Evolutionary conservation across 2,329 filamentous ascomycete genomes (phyloP), one percentile per base, ranked within the genome.

Genomic region (Calonectria fujianensis): DNA sequence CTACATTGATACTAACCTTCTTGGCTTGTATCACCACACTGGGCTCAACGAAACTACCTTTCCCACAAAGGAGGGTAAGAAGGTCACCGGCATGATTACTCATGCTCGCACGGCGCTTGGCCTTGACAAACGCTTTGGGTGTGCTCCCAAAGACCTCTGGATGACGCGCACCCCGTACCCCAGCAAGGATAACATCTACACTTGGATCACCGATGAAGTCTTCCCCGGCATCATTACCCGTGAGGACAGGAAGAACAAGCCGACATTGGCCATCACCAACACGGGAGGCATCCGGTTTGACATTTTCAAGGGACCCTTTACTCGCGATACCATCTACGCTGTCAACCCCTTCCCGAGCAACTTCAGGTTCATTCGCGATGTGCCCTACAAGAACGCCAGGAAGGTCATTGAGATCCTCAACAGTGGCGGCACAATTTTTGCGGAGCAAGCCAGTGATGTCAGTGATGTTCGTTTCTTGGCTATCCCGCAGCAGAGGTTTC

Each of bases 1-100:
- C 74, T 98, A 98, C 85, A 96, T 98, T 75, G 96, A 98, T 85
- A 98, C 96, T 86, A 98, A 98, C 79, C 88, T 98, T 0, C 94
- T 92, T 75, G 97, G 96, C 1, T 90, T 97, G 74, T 90, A 96
- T 80, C 91, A 97, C 80, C 96, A 98, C 83, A 95, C 94, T 3
- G 91, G 91, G 0, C 91, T 94, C 37, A 93, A 96, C 79, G 88
- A 90, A 20, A 88, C 91, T 0, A 94, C 92, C 0, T 98, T 98
- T 82, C 89, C 91, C 1, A 98, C 96, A 0, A 87, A 93, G 18
- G 89, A 93, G 61, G 96, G 96, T 24, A 90, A 88, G 67, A 93
- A 94, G 70, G 93, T 96, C 16, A 95, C 92, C 57, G 84, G 87
- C 27, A 89, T 91, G 82, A 98, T 98, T 75, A 82, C 91, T 8